Conservation (phyloP, 768 basidiomycete genomes). For the Kwoniella botswanensis region DNA sequence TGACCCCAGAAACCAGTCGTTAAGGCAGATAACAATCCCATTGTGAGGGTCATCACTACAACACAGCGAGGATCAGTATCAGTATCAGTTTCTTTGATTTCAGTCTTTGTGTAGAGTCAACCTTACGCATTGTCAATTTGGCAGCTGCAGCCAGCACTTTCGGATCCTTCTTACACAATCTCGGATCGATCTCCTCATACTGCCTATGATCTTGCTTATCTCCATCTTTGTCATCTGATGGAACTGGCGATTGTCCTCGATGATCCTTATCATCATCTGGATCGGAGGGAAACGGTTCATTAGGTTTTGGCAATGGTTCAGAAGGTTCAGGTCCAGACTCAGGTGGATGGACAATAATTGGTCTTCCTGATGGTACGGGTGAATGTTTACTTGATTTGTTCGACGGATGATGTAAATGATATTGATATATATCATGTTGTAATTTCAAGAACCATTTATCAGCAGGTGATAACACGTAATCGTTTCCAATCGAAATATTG, state of each 20-base stretch:
- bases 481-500: neutral
- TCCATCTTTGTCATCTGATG: constrained; percentile 2
- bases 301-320: neutral
- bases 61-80: too few species aligned
- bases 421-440: constrained; percentile 49
- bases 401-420: constrained; percentile 19
- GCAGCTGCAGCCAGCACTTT: constrained; percentile 54
- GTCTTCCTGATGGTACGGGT: neutral
- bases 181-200: constrained; percentile 53
- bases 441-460: constrained; percentile 49
- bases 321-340: neutral
- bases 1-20: constrained; percentile 88
- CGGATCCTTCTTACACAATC: constrained; percentile 54
- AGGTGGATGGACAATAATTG: neutral
- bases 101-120: neutral
- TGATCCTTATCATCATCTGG: neutral
- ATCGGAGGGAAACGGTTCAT: neutral
- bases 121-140: constrained; percentile 53
- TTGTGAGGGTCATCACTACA: constrained; percentile 73
- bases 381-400: neutral
- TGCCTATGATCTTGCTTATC: constrained; percentile 26
- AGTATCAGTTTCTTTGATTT: neutral
- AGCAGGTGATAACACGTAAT: constrained; percentile 29
- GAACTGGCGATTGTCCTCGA: neutral
- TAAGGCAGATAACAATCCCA: constrained; percentile 78